Evolutionary conservation across 2,329 filamentous ascomycete genomes (phyloP).

Genomic region (Claviceps sp.): DNA sequence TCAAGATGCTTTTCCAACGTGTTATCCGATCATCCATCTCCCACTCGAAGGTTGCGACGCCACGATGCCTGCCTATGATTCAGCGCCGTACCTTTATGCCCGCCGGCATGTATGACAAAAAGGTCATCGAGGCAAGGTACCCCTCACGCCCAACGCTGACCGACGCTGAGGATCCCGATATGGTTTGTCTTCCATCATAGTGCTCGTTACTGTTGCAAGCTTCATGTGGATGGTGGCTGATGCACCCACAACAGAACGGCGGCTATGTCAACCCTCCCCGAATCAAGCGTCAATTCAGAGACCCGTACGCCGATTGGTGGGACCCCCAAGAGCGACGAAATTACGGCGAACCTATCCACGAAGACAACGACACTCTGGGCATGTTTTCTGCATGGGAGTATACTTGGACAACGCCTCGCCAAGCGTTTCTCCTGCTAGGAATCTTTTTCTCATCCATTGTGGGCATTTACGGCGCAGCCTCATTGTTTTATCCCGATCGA

Average conservation of each 20-base stretch:
- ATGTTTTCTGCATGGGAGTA: slow-evolving; percentile 86
- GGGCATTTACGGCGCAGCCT: slow-evolving; percentile 53
- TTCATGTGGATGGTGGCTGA: slow-evolving; percentile 11
- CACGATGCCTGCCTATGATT: slow-evolving; percentile 36
- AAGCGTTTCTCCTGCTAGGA: slow-evolving; percentile 54
- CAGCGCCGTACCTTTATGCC: slow-evolving; percentile 47
- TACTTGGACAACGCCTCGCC: slow-evolving; percentile 62
- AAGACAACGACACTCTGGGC: slow-evolving; percentile 87
- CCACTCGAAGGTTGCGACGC: slow-evolving; percentile 30
- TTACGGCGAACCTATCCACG: slow-evolving; percentile 91
- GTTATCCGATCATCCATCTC: slow-evolving; percentile 36
- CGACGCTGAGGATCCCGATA: slow-evolving; percentile 51
- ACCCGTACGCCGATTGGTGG: slow-evolving; percentile 91
- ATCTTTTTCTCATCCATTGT: slow-evolving; percentile 52
- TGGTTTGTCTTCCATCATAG: slow-evolving; percentile 34
- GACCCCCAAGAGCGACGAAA: slow-evolving; percentile 95
- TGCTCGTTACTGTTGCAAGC: background rate
- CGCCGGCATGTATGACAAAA: slow-evolving; percentile 31
- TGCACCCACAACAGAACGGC: slow-evolving; percentile 49
- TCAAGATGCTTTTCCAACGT: slow-evolving; percentile 48
- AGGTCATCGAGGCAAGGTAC: slow-evolving; percentile 38
- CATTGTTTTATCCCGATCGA: slow-evolving; percentile 58
- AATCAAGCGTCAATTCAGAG: slow-evolving; percentile 82
- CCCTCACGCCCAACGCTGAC: slow-evolving; percentile 33
- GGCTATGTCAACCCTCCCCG: slow-evolving; percentile 67